Conservation (phyloP, 306 rosid genomes). For the Acacia acuminata region DNA sequence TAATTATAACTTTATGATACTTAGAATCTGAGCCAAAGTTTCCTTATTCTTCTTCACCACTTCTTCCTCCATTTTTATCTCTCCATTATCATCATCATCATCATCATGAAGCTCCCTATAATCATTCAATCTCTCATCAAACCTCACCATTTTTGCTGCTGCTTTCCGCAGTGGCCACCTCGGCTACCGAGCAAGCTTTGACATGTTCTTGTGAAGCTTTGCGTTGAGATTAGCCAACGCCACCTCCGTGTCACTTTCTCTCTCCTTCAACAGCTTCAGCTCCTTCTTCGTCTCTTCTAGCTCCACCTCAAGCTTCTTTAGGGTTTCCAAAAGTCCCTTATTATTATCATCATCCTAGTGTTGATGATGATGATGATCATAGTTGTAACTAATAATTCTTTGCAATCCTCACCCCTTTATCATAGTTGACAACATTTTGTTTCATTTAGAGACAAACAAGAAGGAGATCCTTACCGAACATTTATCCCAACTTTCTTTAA, state of each 20-base stretch:
- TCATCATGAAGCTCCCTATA: neutral
- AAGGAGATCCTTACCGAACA: no score
- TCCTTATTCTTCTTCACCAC: slow-evolving; percentile 31
- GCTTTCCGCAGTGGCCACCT: slow-evolving; percentile 62
- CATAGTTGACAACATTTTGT: no score
- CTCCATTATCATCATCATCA: neutral
- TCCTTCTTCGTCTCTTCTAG: slow-evolving; percentile 76
- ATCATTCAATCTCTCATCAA: slow-evolving; percentile 20
- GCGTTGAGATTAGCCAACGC: slow-evolving; percentile 78
- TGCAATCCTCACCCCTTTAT: neutral
- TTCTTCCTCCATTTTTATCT: neutral
- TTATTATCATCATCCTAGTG: neutral
- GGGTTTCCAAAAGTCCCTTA: slow-evolving; percentile 21
- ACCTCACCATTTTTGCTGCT: slow-evolving; percentile 33
- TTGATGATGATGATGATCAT: neutral
- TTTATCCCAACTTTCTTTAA: no score
- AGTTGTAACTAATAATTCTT: neutral
- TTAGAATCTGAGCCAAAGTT: slow-evolving; percentile 59
- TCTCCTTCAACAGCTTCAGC: slow-evolving; percentile 70
- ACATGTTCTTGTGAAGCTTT: slow-evolving; percentile 87
- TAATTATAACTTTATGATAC: slow-evolving; percentile 26
- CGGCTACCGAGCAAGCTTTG: slow-evolving; percentile 70
- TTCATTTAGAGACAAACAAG: no score
- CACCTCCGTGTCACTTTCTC: slow-evolving; percentile 76
- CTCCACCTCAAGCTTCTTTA: slow-evolving; percentile 75